A percentile compares a stretch with the other conserved stretches of the same genome.
These are phyloP conservation scores for Lasiodiplodia sp. DNA, from an alignment of 2,329 filamentous ascomycete genomes.

Conservation along the genomic window DNA sequence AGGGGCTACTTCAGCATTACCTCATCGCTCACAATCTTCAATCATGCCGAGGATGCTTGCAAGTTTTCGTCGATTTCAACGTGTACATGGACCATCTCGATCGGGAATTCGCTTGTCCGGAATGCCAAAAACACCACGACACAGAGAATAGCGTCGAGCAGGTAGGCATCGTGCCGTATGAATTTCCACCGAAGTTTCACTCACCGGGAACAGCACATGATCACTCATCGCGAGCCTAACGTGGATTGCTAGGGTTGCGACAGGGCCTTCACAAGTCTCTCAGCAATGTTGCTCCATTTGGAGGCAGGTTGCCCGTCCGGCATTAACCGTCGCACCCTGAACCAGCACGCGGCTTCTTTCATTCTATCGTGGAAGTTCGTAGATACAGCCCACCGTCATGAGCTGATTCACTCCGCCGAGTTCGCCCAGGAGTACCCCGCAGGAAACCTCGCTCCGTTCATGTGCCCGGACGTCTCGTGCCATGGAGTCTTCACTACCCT, in stretches of 20 bases:
- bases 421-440: background rate
- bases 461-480: slow-evolving; percentile 9
- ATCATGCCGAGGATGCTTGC: slow-evolving; percentile 16
- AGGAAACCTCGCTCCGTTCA: background rate
- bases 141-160: slow-evolving; percentile 1
- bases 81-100: slow-evolving; percentile 18
- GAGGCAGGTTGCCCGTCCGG: slow-evolving; percentile 35
- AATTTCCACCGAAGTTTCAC: background rate
- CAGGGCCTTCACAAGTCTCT: background rate
- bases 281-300: slow-evolving; percentile 18
- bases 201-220: slow-evolving; percentile 8
- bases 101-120: slow-evolving; percentile 2
- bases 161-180: background rate
- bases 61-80: slow-evolving; percentile 12
- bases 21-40: slow-evolving; percentile 1
- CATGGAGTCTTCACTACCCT: background rate
- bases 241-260: slow-evolving; percentile 17
- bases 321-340: slow-evolving; percentile 33
- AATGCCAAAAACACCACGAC: slow-evolving; percentile 19
- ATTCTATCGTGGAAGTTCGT: slow-evolving; percentile 35
- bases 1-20: slow-evolving; percentile 11
- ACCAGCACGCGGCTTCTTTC: slow-evolving; percentile 34
- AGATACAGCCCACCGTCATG: slow-evolving; percentile 34
- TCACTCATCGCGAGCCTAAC: background rate
- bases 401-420: slow-evolving; percentile 18